Evolutionary conservation across 805 yeast species (phyloP).

Genomic region (Ogataea zsoltii): DNA sequence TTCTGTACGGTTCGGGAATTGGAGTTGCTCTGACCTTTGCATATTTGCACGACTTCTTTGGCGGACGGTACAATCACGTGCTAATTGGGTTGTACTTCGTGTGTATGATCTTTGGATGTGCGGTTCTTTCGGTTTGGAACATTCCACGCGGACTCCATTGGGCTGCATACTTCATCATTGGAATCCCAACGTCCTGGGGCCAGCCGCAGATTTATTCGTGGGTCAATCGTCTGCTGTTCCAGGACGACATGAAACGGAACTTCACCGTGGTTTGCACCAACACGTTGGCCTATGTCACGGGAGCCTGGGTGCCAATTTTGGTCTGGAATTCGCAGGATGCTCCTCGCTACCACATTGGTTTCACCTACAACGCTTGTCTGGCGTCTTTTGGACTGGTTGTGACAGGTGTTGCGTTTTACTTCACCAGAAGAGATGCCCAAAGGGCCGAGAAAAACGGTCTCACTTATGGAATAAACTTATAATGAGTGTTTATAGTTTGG

Average conservation of each 20-base stretch:
- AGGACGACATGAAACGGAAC: slow-evolving; percentile 45
- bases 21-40: slow-evolving; percentile 37
- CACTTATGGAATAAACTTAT: no score
- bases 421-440: slow-evolving; percentile 25
- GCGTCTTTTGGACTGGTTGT: slow-evolving; percentile 34
- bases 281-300: slow-evolving; percentile 42
- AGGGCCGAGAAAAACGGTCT: neutral
- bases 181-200: slow-evolving; percentile 51
- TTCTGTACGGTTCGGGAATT: slow-evolving; percentile 40
- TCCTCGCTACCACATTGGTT: slow-evolving; percentile 41
- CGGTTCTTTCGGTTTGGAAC: slow-evolving; percentile 47
- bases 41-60: slow-evolving; percentile 38
- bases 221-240: slow-evolving; percentile 48
- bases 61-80: slow-evolving; percentile 38
- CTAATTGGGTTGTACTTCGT: slow-evolving; percentile 41
- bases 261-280: slow-evolving; percentile 42
- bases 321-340: slow-evolving; percentile 40
- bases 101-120: slow-evolving; percentile 41
- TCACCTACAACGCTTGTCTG: slow-evolving; percentile 39
- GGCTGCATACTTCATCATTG: slow-evolving; percentile 48
- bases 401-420: slow-evolving; percentile 26
- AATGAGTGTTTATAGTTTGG: no score
- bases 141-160: slow-evolving; percentile 51
- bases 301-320: slow-evolving; percentile 42
- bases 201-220: slow-evolving; percentile 58